Conservation (phyloP, 202 grass and related monocot species). For the Setaria viridis region DNA sequence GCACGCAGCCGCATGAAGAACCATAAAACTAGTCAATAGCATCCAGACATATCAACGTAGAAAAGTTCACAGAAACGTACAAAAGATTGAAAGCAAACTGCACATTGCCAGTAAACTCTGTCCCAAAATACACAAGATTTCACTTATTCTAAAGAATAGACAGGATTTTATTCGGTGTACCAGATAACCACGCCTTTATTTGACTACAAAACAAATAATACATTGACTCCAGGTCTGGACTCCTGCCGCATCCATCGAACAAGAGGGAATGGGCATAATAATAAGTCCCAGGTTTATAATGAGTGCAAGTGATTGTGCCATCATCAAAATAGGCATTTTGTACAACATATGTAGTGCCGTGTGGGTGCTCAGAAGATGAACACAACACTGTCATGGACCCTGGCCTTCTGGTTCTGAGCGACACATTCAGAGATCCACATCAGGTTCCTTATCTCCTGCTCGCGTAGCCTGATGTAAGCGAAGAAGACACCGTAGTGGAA, state of each 20-base stretch:
- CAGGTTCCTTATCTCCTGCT: slow-evolving; percentile 97
- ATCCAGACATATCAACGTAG: background rate
- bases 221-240: slow-evolving; percentile 38
- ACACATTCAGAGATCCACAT: slow-evolving; percentile 99
- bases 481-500: slow-evolving; percentile 99
- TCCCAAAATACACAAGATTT: slow-evolving; percentile 41
- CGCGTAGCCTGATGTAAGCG: slow-evolving; percentile 86
- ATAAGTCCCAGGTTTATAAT: slow-evolving; percentile 38
- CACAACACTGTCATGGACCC: slow-evolving; percentile 97
- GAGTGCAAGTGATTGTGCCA: slow-evolving; percentile 38
- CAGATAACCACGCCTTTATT: slow-evolving; percentile 52
- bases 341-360: slow-evolving; percentile 34
- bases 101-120: slow-evolving; percentile 3
- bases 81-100: slow-evolving; percentile 23
- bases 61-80: background rate
- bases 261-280: background rate
- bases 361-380: slow-evolving; percentile 71
- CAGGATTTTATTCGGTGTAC: slow-evolving; percentile 49
- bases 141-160: slow-evolving; percentile 31
- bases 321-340: slow-evolving; percentile 51
- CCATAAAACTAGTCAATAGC: background rate
- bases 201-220: slow-evolving; percentile 56
- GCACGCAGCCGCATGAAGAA: background rate
- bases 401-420: slow-evolving; percentile 89
- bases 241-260: background rate